These are phyloP conservation scores for Porcisia deanei DNA, from an alignment of 208 protist species.

Conservation along the genomic window DNA sequence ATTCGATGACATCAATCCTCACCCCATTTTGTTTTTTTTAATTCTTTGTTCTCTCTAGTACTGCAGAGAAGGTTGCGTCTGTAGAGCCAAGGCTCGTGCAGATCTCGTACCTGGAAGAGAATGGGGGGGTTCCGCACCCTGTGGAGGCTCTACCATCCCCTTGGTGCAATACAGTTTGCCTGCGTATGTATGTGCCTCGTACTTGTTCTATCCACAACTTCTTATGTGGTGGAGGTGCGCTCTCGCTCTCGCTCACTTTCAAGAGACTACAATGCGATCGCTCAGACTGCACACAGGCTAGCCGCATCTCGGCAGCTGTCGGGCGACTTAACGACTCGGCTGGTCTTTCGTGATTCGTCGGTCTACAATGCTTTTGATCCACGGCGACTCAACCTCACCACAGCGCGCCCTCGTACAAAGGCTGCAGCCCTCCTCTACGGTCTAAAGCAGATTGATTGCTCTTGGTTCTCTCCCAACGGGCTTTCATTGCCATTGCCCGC, in stretches of 20 bases:
- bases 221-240: conserved; percentile 25
- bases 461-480: background rate
- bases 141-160: background rate
- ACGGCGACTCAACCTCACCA: background rate
- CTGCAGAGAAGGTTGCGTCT: background rate
- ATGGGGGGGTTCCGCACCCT: background rate
- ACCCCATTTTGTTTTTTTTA: background rate
- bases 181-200: conserved; percentile 21
- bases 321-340: background rate
- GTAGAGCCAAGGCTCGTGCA: background rate
- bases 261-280: conserved; percentile 6
- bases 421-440: background rate
- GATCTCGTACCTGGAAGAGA: background rate
- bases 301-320: background rate
- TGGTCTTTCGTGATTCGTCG: background rate
- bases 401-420: background rate
- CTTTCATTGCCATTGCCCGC: background rate
- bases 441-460: background rate
- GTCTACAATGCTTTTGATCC: background rate
- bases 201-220: conserved; percentile 12
- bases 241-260: conserved; percentile 9
- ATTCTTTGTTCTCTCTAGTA: background rate
- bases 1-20: background rate
- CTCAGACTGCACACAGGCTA: background rate
- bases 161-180: background rate